Evolutionary conservation across 148 eudicot genomes (phyloP).

Genomic region (Chenopodium berlandieri): DNA sequence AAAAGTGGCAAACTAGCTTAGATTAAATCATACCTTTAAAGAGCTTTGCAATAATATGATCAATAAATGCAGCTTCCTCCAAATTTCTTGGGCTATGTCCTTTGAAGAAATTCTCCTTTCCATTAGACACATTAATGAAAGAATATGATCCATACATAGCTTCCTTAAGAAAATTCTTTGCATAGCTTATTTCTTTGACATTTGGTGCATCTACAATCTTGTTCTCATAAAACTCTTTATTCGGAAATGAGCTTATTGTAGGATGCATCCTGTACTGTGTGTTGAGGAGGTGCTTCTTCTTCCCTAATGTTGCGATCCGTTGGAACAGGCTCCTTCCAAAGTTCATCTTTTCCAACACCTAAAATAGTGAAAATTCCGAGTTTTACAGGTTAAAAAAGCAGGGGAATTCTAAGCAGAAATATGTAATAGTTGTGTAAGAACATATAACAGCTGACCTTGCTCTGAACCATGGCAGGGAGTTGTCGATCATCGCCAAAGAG

Average conservation of each 20-base stretch:
- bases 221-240: conserved; percentile 36
- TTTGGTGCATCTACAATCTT: conserved; percentile 38
- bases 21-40: conserved; percentile 31
- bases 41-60: conserved; percentile 43
- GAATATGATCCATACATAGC: conserved; percentile 35
- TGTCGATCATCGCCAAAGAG: conserved; percentile 62
- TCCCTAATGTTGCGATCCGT: conserved; percentile 44
- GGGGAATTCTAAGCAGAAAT: too few relatives aligned
- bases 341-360: conserved; percentile 36
- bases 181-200: conserved; percentile 32
- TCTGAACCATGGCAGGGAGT: conserved; percentile 53
- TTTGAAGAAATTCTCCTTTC: conserved; percentile 41
- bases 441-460: conserved; percentile 27
- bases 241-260: conserved; percentile 51
- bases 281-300: conserved; percentile 46
- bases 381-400: not conserved
- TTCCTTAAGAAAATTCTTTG: conserved; percentile 26
- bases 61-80: conserved; percentile 44
- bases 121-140: conserved; percentile 35
- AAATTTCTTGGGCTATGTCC: conserved; percentile 39
- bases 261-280: conserved; percentile 73
- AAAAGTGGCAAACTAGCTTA: too few relatives aligned
- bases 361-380: not conserved
- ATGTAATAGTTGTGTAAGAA: too few relatives aligned
- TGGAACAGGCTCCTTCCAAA: conserved; percentile 68